phyloP scores from a whole-genome alignment of 1,139 yeast species.

The Sugiyamaella japonica region DNA sequence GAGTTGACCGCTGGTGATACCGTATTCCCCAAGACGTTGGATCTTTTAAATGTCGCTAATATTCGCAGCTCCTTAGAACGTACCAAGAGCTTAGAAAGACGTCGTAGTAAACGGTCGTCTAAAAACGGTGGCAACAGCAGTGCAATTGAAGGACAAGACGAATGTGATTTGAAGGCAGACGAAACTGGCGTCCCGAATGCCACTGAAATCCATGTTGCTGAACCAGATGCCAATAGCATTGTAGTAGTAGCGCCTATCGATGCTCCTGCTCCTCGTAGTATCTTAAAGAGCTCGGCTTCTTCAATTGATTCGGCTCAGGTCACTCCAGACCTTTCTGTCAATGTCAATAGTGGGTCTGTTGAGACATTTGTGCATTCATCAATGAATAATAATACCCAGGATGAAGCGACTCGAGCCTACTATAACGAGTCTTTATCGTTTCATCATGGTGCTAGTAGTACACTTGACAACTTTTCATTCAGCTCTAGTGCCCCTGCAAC shows the following conservation, averaged over 20 bases:
- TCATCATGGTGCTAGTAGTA: not conserved
- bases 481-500: not conserved
- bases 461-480: not conserved
- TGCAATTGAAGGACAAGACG: constrained; percentile 20
- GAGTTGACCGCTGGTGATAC: constrained; percentile 38
- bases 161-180: constrained; percentile 22
- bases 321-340: constrained; percentile 9
- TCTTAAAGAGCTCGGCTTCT: constrained; percentile 28
- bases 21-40: constrained; percentile 42
- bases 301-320: constrained; percentile 16
- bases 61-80: constrained; percentile 42
- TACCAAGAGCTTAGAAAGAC: constrained; percentile 40
- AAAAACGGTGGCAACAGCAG: constrained; percentile 6
- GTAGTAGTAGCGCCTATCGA: constrained; percentile 21
- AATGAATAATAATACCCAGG: not conserved
- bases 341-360: not conserved
- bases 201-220: constrained; percentile 35
- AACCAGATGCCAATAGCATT: constrained; percentile 12
- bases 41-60: constrained; percentile 38
- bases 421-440: not conserved
- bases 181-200: constrained; percentile 37
- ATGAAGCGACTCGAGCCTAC: too few species aligned
- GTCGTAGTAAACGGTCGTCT: constrained; percentile 36
- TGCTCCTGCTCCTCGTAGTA: constrained; percentile 29
- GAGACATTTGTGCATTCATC: not conserved